Base-by-base conservation (phyloP, 768 basidiomycete species). In the Boletus patriciae region DNA sequence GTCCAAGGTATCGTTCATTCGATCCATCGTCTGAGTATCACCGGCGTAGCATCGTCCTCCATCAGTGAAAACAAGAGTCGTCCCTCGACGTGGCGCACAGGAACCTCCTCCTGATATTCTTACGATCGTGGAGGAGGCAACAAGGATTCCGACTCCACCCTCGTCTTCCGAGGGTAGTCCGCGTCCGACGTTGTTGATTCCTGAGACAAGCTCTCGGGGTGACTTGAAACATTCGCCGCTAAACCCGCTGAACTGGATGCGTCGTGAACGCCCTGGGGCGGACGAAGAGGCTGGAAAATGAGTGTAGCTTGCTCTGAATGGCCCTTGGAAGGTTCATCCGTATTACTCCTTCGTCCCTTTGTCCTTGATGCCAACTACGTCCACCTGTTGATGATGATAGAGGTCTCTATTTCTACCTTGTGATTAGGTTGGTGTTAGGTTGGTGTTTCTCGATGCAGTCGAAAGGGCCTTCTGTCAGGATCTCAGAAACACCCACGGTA, bases 81-180 rank as follows among this genome's bases (percentile, higher is more conserved):
- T 23, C 12, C 34, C 34, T 19, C 33, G 46, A 31, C 52, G 52
- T n/a, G 25, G 44, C 23, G 45, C 15, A 8, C 40, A 54, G 34
- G 52, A 55, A 31, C 38, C 23, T n/a, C 18, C 38, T 3, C 46
- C 52, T 3, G 52, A 55, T 37, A 58, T 58, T 43, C 57, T 58
- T 25, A 37, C 45, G 15, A 48, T 57, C 27, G 56, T 57, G 11
- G 56, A 57, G 33, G 46, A 57, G 6, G 56, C 52, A 11, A 52
- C 56, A 19, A 57, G 19, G 46, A 40, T 25, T 18, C 56, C 52
- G 16, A 31, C 33, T 15, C 7, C 40, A 8, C 31, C 46, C 15
- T 47, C 52, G 8, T 46, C 46, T 16, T 47, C 41, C 18, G 34
- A 43, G 6, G 36, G 38, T 51, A n/a, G n/a, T 19, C 54, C 13